Evolutionary conservation across 2,329 filamentous ascomycete genomes (phyloP), one percentile per base, ranked within the genome.

Genomic region (Nannizzia gypsea): DNA sequence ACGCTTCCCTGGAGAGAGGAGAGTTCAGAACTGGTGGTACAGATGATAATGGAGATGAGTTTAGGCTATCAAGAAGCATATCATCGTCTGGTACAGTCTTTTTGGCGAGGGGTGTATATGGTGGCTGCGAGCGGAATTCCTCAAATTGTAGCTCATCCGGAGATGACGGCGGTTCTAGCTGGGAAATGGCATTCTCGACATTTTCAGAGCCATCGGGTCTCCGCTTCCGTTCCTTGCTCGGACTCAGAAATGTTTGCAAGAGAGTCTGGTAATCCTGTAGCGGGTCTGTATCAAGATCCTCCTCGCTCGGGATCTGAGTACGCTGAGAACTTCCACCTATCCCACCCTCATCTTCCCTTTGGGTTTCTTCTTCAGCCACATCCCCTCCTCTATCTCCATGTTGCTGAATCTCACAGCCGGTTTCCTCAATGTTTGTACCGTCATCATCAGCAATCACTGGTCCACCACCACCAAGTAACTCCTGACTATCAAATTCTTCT

Each of bases 401-500:
- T 17, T 44, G 11, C 13, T 48, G 50, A 6, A 57, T 24, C 17
- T 26, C 34, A 44, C 5, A 6, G 6, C 20, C 8, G 34, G 6
- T 5, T 28, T 57, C 55, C 15, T 17, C 22, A 42, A 20, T 26
- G 38, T 13, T 22, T 20, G 17, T 55, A 8, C 15, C 6, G 20
- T 31, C 36, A 28, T 44, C 20, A 4, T 11, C 9, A 20, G 24
- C 20, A 22, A n/a, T 15, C 8, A 63, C 48, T 46, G 61, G 42
- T 24, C 26, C 40, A 34, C 34, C 22, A 40, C 24, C 26, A 34
- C 56, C 42, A n/a, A 57, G 54, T 9, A 58, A 55, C 44, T 61
- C 56, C 24, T 73, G 68, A 54, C 67, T 72, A 28, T 75, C 74
- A 52, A 73, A 69, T 56, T 72, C 72, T 55, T 74, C 74, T 55